Evolutionary conservation across 1,139 yeast species (phyloP), one percentile per base, ranked within the genome.

Genomic region (Diutina sp.): DNA sequence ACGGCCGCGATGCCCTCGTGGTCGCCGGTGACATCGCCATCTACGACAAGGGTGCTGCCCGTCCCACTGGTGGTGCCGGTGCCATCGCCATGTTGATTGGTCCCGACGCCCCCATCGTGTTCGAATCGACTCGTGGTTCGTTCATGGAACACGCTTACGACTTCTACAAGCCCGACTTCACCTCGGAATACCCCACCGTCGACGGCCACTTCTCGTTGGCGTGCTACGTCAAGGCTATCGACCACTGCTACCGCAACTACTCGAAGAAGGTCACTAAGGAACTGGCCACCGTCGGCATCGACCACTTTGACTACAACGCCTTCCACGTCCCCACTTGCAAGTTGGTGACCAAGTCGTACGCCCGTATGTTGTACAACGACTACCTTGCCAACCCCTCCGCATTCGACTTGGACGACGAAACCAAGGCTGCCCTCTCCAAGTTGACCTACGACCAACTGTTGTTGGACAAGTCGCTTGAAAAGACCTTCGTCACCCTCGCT

Each of bases 51-150:
- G 99, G 99, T 70, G 87, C 95, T 55, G 99, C 99, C 58, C 86
- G 99, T 78, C 99, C 99, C 66, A 93, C 99, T 59, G 99, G 99
- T 70, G 99, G 99, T 74, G 98, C 96, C 59, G 99, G 99, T 67
- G 82, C 96, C 57, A 95, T 93, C 59, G 99, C 99, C 56, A 67
- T 95, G 69, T 83, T 88, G 71, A 87, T 95, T 67, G 99, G 99
- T 57, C 97, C 98, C 57, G 96, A 95, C 68, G 98, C 99, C 52
- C 99, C 99, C 63, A 80, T 95, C 65, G 97, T 89, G 54, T 84
- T 95, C 66, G 98, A 93, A 66, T 73, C 86, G 56, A 80, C 84
- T 59, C 89, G 95, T 74, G 98, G 98, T 61, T 81, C 95, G 35
- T 88, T 77, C 78, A 88, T 93, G 95, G 95, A 88, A 73, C 96